Percentiles rank a stretch among this genome's conserved stretches.
Evolutionary conservation across 1,284 basidiomycete genomes (phyloP).

Genomic region (Boletus holoroseus): DNA sequence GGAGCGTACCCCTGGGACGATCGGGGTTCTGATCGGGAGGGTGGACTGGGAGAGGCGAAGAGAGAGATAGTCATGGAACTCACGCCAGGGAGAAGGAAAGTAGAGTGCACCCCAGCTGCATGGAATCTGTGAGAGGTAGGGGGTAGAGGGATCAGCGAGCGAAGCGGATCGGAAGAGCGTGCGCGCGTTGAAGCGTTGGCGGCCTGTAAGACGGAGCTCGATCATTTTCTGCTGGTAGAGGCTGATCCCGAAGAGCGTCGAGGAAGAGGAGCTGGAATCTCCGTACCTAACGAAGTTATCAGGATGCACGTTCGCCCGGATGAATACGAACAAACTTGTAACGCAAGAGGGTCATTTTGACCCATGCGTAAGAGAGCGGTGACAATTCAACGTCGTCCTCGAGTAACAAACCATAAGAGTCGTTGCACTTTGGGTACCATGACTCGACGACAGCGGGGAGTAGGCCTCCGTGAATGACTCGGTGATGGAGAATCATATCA

Average conservation of each 20-base stretch:
- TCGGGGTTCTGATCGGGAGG: conserved; percentile 39
- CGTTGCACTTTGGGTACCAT: conserved; percentile 71
- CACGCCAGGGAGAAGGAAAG: conserved; percentile 80
- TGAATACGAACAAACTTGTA: conserved; percentile 53
- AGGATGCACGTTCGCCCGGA: conserved; percentile 3
- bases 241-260: conserved; percentile 67
- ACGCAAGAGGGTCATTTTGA: conserved; percentile 65
- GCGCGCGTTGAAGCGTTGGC: conserved; percentile 63
- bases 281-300: conserved; percentile 49
- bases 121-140: conserved; percentile 78
- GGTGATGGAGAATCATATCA: conserved; percentile 54
- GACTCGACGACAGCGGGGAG: conserved; percentile 78
- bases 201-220: conserved; percentile 65
- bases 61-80: conserved; percentile 73
- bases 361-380: conserved; percentile 77
- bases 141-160: conserved; percentile 45
- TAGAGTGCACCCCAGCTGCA: conserved; percentile 90
- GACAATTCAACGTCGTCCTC: conserved; percentile 84
- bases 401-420: conserved; percentile 72
- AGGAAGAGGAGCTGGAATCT: conserved; percentile 33
- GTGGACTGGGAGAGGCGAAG: conserved; percentile 52
- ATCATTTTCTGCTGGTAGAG: conserved; percentile 79
- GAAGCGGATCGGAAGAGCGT: conserved; percentile 45
- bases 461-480: conserved; percentile 69
- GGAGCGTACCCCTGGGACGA: conserved; percentile 71